Base-by-base conservation (phyloP, 1,284 basidiomycete species). In the Ustilago shanxiensis region DNA sequence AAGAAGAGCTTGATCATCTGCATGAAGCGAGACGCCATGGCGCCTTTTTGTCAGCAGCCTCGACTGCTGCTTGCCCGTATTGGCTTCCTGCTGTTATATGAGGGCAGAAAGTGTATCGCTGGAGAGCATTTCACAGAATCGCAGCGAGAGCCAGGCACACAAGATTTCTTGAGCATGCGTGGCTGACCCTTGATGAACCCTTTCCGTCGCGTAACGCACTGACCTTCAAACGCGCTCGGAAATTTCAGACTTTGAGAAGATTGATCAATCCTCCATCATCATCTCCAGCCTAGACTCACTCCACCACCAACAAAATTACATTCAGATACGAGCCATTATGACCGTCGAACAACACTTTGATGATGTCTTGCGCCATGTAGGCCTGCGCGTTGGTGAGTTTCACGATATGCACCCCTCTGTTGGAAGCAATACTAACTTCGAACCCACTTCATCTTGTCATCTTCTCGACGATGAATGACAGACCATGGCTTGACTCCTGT, bases 401-500 rank as follows among this genome's bases (percentile, higher is more conserved):
- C 18, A 9, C 22, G 8, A 14, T 22, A 22, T 41, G n/a, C n/a
- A 52, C 29, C 20, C 16, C 28, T 16, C 6, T n/a, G 7, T 2
- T 1, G 33, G 50, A 52, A 52, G 9, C 29, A 33, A 18, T n/a
- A 33, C 50, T 52, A 16, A 52, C 50, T 52, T 31, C 11, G 1
- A 44, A 20, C 20, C 3, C n/a, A 29, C 50, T 53, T 45, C n/a
- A n/a, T n/a, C n/a, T n/a, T n/a, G n/a, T 33, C 44, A 18, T 22
- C 33, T 16, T 4, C 26, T 22, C 49, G 49, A 14, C 11, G 26
- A 10, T 51, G 28, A 37, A 44, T 37, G 10, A 45, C 62, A 74
- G 71, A 78, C 59, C 76, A 78, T 37, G 65, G 63, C 29, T 35
- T 78, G 45, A 78, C 71, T 4, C 67, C 68, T 4, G 22, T 71